These are phyloP conservation scores for Adenanthera pavonina DNA, from an alignment of 306 rosid species.

Conservation along the genomic window DNA sequence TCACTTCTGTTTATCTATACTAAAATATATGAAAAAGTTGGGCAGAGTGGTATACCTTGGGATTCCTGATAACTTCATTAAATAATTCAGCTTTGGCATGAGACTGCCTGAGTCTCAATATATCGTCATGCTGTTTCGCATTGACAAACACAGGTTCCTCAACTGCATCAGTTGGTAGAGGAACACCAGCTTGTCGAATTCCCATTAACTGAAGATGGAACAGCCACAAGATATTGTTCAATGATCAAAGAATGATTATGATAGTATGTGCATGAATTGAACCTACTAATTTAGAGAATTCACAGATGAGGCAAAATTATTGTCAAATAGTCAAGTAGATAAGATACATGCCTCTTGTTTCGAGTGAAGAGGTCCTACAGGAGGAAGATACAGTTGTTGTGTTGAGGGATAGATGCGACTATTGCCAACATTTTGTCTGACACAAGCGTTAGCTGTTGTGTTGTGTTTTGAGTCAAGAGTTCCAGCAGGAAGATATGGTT, in stretches of 20 bases:
- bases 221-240: conserved; percentile 48
- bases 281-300: background rate
- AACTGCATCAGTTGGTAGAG: conserved; percentile 76
- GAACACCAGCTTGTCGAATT: conserved; percentile 82
- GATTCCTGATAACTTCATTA: conserved; percentile 74
- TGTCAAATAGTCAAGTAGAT: background rate
- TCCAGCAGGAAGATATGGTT: background rate
- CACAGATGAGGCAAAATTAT: background rate
- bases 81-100: conserved; percentile 86
- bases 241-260: background rate
- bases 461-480: too few species aligned
- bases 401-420: too few species aligned
- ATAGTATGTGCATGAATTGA: background rate
- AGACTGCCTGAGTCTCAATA: conserved; percentile 75
- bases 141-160: conserved; percentile 85
- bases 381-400: too few species aligned
- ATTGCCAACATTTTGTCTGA: too few species aligned
- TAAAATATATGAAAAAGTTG: conserved; percentile 1
- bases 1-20: conserved; percentile 1
- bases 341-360: conserved; percentile 33
- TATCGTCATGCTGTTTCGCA: conserved; percentile 79
- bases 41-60: conserved; percentile 64
- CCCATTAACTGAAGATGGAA: conserved; percentile 91
- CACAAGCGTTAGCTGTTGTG: too few species aligned
- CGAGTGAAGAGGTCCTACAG: background rate